Base-by-base conservation (phyloP, 306 rosid genomes). In the Lablab purpureus region DNA sequence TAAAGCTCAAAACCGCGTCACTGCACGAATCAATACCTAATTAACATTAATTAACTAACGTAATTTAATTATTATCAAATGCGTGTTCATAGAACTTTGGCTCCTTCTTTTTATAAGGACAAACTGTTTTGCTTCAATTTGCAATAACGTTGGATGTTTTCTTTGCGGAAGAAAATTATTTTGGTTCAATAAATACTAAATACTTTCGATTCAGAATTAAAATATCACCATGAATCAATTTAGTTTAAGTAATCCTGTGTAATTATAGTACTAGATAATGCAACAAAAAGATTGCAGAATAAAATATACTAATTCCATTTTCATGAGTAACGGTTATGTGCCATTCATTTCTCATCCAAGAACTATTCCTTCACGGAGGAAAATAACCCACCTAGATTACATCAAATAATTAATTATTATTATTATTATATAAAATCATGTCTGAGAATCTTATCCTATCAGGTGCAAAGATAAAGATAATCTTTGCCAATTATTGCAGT, bases 1-100 rank as follows among this genome's bases (percentile, higher is more conserved):
- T 67, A 73, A 58, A 88, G 82, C 72, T 58, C 55, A 77, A 91
- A 91, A 78, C 89, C 92, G 94, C 91, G 94, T 91, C 71, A 32
- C 37, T 14, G 80, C 94, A 90, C 89, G 88, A 88, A 83, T 32
- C 40, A 84, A 64, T 77, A 73, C 23, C 21, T 73, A 55, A 54
- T 40, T 56, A 58, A 43, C 56, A 76, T 49, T 36, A 64, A 34
- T 40, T 41, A 14, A 12, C 0, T 5, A 58, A 15, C 25, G 15
- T 54, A 25, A 45, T 72, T 30, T 55, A 19, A 78, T 51, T 69
- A 37, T 77, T 59, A 58, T 59, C 83, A 59, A 43, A 64, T 5
- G 28, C 71, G 25, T 6, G 67, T 77, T 41, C n/a, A 40, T 8
- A 40, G 40, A 36, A 22, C 2, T 63, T 74, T 36, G 11, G 62